Evolutionary conservation across 768 basidiomycete species (phyloP).

Genomic region (Phylloporus rhodoxanthus): DNA sequence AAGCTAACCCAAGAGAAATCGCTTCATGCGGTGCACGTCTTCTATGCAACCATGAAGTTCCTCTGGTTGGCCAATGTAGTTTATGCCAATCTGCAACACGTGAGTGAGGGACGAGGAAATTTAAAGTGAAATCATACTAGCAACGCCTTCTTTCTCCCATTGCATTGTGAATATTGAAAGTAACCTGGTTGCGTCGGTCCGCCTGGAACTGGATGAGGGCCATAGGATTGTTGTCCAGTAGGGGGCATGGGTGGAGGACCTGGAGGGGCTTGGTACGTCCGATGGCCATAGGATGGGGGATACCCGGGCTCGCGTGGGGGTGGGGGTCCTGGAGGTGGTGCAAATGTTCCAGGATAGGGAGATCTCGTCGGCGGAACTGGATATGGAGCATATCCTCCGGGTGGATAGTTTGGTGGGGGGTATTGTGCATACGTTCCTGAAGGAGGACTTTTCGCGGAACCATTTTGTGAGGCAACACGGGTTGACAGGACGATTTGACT

Average conservation of each 20-base stretch:
- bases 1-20: slow-evolving; percentile 67
- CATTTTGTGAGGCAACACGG: slow-evolving; percentile 27
- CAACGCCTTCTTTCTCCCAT: slow-evolving; percentile 80
- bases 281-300: not conserved
- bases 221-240: slow-evolving; percentile 56
- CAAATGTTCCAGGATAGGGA: slow-evolving; percentile 10
- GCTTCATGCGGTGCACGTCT: slow-evolving; percentile 75
- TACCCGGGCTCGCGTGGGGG: not conserved
- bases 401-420: slow-evolving; percentile 2
- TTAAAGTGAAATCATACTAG: slow-evolving; percentile 47
- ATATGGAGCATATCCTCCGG: slow-evolving; percentile 22
- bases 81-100: slow-evolving; percentile 71
- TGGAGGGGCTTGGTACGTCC: slow-evolving; percentile 14
- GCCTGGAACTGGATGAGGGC: slow-evolving; percentile 48
- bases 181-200: slow-evolving; percentile 49
- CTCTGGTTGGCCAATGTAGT: slow-evolving; percentile 66
- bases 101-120: not conserved
- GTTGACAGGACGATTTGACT: not conserved
- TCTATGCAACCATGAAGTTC: slow-evolving; percentile 85
- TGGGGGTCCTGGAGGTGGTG: slow-evolving; percentile 11
- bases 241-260: slow-evolving; percentile 51
- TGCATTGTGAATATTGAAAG: slow-evolving; percentile 90
- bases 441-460: slow-evolving; percentile 14
- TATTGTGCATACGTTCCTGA: slow-evolving; percentile 4
- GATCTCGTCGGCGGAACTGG: slow-evolving; percentile 4